These are phyloP conservation scores for Grosmannia clavigera DNA, from an alignment of 2,329 filamentous ascomycete species.

Conservation along the genomic window DNA sequence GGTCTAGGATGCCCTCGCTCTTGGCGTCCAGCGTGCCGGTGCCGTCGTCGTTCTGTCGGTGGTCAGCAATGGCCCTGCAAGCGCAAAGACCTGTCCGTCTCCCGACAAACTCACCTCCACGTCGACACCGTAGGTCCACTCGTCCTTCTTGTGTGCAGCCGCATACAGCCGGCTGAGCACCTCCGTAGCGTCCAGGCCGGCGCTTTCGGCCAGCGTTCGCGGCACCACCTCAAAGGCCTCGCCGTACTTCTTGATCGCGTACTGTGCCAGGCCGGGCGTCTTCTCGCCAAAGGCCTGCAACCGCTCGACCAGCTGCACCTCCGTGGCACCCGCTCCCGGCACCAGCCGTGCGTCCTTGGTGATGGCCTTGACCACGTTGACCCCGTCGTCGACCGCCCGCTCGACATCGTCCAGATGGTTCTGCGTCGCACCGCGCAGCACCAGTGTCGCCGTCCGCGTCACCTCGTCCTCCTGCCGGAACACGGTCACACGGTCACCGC, in stretches of 20 bases:
- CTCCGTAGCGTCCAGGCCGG: constrained; percentile 93
- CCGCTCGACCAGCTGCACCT: constrained; percentile 86
- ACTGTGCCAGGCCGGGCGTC: constrained; percentile 84
- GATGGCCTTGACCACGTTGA: constrained; percentile 97
- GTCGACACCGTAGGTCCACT: constrained; percentile 88
- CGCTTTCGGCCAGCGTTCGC: constrained; percentile 85
- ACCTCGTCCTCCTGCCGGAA: constrained; percentile 93
- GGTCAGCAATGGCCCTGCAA: background rate
- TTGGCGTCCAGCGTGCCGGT: constrained; percentile 76
- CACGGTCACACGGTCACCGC: constrained; percentile 93
- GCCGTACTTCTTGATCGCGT: constrained; percentile 93
- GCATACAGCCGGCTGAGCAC: constrained; percentile 86
- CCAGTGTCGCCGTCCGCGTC: constrained; percentile 86
- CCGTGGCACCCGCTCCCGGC: constrained; percentile 85
- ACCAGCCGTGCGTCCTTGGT: constrained; percentile 86
- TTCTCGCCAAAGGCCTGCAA: constrained; percentile 85
- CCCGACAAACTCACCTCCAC: constrained; percentile 49
- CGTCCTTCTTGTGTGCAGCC: constrained; percentile 77
- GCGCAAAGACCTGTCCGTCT: too few relatives aligned
- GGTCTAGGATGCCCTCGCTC: constrained; percentile 80
- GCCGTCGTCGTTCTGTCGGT: constrained; percentile 54
- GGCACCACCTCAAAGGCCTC: constrained; percentile 97
- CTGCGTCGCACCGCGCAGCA: constrained; percentile 89
- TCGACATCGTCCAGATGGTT: constrained; percentile 97
- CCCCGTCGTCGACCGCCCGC: constrained; percentile 91